These are phyloP conservation scores for Scedosporium dehoogii DNA, from an alignment of 2,329 filamentous ascomycete species.

Conservation along the genomic window DNA sequence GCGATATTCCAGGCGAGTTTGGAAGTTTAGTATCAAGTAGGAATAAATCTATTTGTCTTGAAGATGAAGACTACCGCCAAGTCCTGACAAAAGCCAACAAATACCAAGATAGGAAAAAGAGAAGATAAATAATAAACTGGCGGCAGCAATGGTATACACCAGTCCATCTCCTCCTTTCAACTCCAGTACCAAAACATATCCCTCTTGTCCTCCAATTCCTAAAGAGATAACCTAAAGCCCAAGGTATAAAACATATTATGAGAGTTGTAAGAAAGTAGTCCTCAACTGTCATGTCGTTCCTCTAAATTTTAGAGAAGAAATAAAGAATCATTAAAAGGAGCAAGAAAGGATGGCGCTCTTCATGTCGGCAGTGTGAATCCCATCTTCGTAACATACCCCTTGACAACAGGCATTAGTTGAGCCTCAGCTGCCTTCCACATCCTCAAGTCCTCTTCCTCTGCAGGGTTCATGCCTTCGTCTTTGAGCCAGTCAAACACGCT, in stretches of 20 bases:
- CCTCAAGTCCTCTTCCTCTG: not conserved
- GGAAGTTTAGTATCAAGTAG: not conserved
- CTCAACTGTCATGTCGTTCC: not conserved
- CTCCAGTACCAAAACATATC: not conserved
- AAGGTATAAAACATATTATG: too few species aligned
- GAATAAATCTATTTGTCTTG: not conserved
- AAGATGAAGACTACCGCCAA: not conserved
- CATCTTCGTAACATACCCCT: constrained; percentile 3
- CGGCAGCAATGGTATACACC: too few species aligned
- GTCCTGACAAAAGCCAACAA: not conserved
- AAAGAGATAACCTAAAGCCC: too few species aligned
- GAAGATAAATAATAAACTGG: too few species aligned
- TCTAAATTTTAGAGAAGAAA: not conserved
- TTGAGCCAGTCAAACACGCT: constrained; percentile 7
- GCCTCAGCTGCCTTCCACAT: not conserved
- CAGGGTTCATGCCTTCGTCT: constrained; percentile 1
- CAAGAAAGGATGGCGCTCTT: not conserved
- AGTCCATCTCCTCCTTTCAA: not conserved
- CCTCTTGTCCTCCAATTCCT: too few species aligned
- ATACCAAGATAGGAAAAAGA: not conserved
- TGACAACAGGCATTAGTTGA: not conserved
- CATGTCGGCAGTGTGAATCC: constrained; percentile 1
- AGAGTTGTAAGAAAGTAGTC: too few species aligned
- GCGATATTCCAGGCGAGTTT: too few species aligned
- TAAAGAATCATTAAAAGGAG: not conserved